Conservation (phyloP, 106 monocot genomes). For the Apostasia ramifera region DNA sequence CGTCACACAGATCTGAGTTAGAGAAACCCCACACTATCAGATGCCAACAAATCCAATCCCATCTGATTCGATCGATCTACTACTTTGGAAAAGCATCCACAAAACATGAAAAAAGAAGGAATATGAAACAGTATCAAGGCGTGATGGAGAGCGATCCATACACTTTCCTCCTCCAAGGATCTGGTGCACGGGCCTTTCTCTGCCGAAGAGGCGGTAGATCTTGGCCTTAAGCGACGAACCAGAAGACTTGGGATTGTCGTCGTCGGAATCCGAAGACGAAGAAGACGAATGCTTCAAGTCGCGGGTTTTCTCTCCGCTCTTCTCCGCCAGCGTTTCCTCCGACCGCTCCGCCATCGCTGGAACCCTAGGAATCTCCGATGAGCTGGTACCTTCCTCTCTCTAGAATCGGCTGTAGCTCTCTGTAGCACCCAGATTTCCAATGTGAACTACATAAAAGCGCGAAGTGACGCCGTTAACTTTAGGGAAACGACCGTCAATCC, state of each 20-base stretch:
- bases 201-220: constrained; percentile 52
- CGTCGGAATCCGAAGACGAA: constrained; percentile 33
- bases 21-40: neutral
- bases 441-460: neutral
- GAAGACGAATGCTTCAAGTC: constrained; percentile 9
- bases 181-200: constrained; percentile 52
- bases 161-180: constrained; percentile 61
- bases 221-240: constrained; percentile 27
- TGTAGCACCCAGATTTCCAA: neutral
- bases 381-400: neutral
- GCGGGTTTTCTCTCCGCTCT: constrained; percentile 43
- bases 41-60: neutral
- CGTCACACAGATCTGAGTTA: too few species aligned
- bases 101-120: neutral
- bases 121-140: too few species aligned
- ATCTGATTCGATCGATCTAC: neutral
- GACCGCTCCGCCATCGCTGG: constrained; percentile 19
- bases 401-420: neutral
- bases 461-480: neutral
- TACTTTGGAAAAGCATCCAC: neutral
- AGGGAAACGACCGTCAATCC: too few species aligned
- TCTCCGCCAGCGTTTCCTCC: constrained; percentile 31
- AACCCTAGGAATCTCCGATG: neutral
- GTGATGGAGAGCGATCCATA: neutral
- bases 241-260: constrained; percentile 15